phyloP scores from a whole-genome alignment of 192 early-diverging fungal species.

The Coemansia sp. region DNA sequence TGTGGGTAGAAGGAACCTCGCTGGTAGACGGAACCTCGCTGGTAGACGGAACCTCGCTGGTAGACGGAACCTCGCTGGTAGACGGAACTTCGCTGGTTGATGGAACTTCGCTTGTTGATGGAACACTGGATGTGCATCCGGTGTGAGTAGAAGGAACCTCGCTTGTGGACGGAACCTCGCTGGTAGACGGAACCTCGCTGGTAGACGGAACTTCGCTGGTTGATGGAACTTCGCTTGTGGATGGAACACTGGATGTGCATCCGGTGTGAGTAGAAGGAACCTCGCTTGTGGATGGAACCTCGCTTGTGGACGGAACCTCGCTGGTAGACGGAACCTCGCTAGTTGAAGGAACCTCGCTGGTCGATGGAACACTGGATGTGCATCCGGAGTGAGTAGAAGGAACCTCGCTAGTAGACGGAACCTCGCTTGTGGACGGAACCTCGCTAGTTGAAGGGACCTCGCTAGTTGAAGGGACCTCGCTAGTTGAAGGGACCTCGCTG shows the following conservation, averaged over 20 bases:
- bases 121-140: slow-evolving; percentile 1
- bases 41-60: slow-evolving; percentile 5
- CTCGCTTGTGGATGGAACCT: slow-evolving; percentile 13
- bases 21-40: slow-evolving; percentile 20
- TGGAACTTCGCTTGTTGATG: slow-evolving; percentile 2
- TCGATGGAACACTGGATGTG: slow-evolving; percentile 17
- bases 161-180: slow-evolving; percentile 2
- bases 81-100: slow-evolving; percentile 5
- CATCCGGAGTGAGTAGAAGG: slow-evolving; percentile 8
- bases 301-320: slow-evolving; percentile 3
- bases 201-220: slow-evolving; percentile 7
- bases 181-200: slow-evolving; percentile 20
- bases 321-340: not conserved
- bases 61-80: slow-evolving; percentile 8
- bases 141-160: slow-evolving; percentile 17
- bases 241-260: not conserved
- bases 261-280: slow-evolving; percentile 13
- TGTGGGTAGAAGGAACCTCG: slow-evolving; percentile 12
- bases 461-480: slow-evolving; percentile 13
- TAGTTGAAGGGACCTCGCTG: slow-evolving; percentile 1
- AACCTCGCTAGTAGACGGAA: slow-evolving; percentile 15
- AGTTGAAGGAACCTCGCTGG: slow-evolving; percentile 13
- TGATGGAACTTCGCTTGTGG: slow-evolving; percentile 4
- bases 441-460: slow-evolving; percentile 7
- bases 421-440: slow-evolving; percentile 11